Base-by-base conservation (phyloP, 306 rosid species). In the Dryas alaskensis region DNA sequence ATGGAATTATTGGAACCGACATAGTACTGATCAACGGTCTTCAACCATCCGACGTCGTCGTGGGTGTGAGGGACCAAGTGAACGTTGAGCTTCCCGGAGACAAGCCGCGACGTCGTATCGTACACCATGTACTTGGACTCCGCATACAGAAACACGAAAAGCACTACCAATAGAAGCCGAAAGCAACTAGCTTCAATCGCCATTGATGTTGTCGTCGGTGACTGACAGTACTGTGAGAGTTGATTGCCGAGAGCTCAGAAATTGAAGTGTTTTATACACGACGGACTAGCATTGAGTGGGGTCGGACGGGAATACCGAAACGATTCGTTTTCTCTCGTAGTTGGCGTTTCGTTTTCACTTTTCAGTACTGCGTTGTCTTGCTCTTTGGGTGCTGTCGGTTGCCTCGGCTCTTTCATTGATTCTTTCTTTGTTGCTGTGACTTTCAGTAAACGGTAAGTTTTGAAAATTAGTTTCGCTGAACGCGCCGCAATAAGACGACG, bases 31-130 rank as follows among this genome's bases (percentile, higher is more conserved):
- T 91, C 97, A 60, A 91, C 0, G 51, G 97, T 91, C 84, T 91
- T 91, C 91, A 91, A 83, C 97, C 97, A 89, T 1, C 97, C 97
- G 44, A 91, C 97, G 73, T 91, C 97, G 6, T 91, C 95, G 19
- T 91, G 97, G 59, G 70, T 7, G 43, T 91, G 97, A 81, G 97
- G 69, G 0, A 89, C 97, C 81, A 91, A 82, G 77, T 91, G 97
- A 70, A 91, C 95, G 48, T 89, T 89, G 51, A 91, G 82, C 79
- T 91, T 91, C 47, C 87, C 91, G 37, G 86, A 82, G 12, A 86
- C 89, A 60, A 79, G 66, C 46, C 46, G 66, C 16, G 92, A 73
- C 3, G 88, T 85, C 10, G 97, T 91, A 74, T 91, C 83, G 81
- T 91, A 91, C 62, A 50, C 67, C 14, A 91, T 70, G 53, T 67